Evolutionary conservation across 331 rosid species (phyloP).

Genomic region (Prunus yedoensis): DNA sequence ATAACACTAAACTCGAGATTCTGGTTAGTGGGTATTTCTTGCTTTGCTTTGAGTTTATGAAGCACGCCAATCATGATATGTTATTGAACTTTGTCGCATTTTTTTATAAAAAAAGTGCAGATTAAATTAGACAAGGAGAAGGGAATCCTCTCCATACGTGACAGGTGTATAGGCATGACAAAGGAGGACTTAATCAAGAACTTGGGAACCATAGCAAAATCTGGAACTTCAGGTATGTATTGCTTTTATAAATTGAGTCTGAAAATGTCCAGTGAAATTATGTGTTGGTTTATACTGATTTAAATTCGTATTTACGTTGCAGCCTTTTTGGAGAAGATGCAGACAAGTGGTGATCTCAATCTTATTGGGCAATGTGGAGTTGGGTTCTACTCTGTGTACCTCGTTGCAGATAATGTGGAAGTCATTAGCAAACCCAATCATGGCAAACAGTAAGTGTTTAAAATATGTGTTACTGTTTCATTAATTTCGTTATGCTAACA

Average conservation of each 20-base stretch:
- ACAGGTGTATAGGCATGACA: conserved; percentile 98
- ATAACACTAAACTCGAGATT: conserved; percentile 82
- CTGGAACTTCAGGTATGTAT: conserved; percentile 91
- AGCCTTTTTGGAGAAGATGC: conserved; percentile 98
- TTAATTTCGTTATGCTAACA: not conserved
- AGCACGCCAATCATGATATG: not conserved
- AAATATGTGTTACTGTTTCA: not conserved
- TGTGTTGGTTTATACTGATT: conserved; percentile 6
- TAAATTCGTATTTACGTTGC: conserved; percentile 18
- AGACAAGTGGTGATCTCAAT: conserved; percentile 96
- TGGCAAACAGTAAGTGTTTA: conserved; percentile 76
- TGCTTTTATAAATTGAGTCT: not conserved
- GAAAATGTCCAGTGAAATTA: not conserved
- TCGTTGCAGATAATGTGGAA: conserved; percentile 96
- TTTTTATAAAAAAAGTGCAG: conserved; percentile 30
- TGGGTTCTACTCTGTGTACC: conserved; percentile 98
- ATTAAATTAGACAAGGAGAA: conserved; percentile 93
- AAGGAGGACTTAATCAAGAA: conserved; percentile 94
- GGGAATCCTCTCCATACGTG: conserved; percentile 81
- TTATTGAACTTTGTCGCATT: not conserved
- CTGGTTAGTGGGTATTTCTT: conserved; percentile 49
- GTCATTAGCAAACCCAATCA: conserved; percentile 93
- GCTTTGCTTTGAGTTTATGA: not conserved
- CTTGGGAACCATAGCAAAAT: conserved; percentile 98
- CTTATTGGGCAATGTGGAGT: conserved; percentile 99